These are phyloP conservation scores for Saccharomycopsis amapae DNA, from an alignment of 805 yeast species.

Conservation along the genomic window DNA sequence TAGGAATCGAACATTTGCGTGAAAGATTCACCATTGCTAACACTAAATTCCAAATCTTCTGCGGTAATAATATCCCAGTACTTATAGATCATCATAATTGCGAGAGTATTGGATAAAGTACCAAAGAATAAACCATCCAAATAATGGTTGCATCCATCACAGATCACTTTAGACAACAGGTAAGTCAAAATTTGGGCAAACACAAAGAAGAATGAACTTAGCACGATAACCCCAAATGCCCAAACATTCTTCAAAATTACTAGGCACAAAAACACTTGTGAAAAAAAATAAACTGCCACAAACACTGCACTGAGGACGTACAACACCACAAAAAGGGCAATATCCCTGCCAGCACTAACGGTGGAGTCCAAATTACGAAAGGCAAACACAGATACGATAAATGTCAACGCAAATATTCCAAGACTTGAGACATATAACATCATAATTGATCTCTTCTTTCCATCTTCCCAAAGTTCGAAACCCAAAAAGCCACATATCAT, in stretches of 20 bases:
- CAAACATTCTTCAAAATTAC: constrained; percentile 69
- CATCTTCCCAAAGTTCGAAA: constrained; percentile 93
- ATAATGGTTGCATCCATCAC: constrained; percentile 72
- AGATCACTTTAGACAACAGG: constrained; percentile 58
- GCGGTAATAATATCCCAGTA: constrained; percentile 94
- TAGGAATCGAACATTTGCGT: background rate
- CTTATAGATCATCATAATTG: constrained; percentile 92
- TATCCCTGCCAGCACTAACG: constrained; percentile 46
- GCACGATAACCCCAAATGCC: constrained; percentile 79
- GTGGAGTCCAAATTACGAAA: constrained; percentile 47
- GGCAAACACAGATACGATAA: constrained; percentile 62
- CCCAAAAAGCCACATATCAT: constrained; percentile 72
- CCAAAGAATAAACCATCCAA: constrained; percentile 87
- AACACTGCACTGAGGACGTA: constrained; percentile 68
- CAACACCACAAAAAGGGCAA: constrained; percentile 61
- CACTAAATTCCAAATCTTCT: constrained; percentile 90
- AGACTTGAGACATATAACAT: constrained; percentile 45
- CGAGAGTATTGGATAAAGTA: constrained; percentile 67
- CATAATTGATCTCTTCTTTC: constrained; percentile 60
- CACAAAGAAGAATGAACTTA: constrained; percentile 67
- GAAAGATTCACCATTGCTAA: constrained; percentile 43
- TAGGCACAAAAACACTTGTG: constrained; percentile 62
- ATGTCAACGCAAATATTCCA: constrained; percentile 56
- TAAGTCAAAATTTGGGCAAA: constrained; percentile 76
- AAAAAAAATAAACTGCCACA: constrained; percentile 51